These are phyloP conservation scores for Zygnema circumcarinatum DNA, from an alignment of 139 green algal species.

Conservation along the genomic window DNA sequence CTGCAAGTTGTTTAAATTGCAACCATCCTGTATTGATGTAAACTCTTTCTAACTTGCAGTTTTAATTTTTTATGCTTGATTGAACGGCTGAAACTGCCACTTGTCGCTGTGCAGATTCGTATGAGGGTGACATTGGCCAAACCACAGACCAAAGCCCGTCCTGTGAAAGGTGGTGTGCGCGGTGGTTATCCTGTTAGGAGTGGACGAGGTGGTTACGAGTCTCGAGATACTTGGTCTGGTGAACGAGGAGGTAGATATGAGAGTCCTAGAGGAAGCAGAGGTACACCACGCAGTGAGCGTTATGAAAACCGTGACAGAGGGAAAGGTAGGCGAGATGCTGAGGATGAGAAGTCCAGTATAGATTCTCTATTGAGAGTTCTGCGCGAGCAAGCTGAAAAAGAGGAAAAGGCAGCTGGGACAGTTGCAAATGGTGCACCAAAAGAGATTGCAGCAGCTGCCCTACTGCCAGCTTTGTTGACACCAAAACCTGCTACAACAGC, in stretches of 20 bases:
- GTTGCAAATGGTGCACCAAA: not conserved
- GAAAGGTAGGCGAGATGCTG: constrained; percentile 1
- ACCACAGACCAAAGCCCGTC: not conserved
- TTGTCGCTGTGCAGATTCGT: constrained; percentile 5
- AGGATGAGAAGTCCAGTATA: constrained; percentile 20
- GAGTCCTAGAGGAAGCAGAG: not conserved
- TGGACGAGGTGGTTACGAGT: not conserved
- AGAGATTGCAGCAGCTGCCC: constrained; percentile 3
- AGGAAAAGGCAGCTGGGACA: constrained; percentile 2
- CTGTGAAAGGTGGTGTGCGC: not conserved
- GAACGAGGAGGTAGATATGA: not conserved
- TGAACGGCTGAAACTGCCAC: not conserved
- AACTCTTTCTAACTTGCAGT: not conserved
- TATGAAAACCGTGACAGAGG: not conserved
- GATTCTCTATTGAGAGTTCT: constrained; percentile 25
- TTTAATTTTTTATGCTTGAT: not conserved
- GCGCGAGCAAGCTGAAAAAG: constrained; percentile 39
- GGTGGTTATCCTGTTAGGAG: not conserved
- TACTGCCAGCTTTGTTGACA: not conserved
- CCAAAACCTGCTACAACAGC: not conserved
- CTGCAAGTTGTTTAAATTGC: too few species aligned
- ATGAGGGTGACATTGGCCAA: constrained; percentile 35
- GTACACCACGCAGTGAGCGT: not conserved
- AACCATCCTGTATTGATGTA: too few species aligned
- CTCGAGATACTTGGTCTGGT: not conserved